Conservation (phyloP, 371 early-diverging fungal species). For the Funneliformis caledonium region DNA sequence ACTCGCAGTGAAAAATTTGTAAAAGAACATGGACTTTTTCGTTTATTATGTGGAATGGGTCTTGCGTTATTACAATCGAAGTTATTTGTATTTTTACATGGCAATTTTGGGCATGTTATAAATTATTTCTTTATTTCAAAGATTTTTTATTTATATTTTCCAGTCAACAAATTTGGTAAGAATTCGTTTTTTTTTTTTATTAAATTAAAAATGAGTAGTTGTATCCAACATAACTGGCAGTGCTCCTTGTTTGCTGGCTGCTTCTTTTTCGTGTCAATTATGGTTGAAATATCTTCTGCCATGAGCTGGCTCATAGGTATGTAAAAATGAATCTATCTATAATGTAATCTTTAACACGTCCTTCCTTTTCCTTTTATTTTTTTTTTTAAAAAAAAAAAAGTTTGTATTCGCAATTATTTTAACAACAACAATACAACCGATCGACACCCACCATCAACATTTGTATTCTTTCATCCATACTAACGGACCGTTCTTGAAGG, state of each 20-base stretch:
- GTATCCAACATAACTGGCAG: too few relatives aligned
- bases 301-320: conserved; percentile 23
- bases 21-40: too few relatives aligned
- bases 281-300: not conserved
- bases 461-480: not conserved
- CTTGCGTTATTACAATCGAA: too few relatives aligned
- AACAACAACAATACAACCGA: too few relatives aligned
- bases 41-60: too few relatives aligned
- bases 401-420: not conserved
- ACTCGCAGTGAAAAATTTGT: too few relatives aligned
- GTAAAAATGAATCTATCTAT: too few relatives aligned
- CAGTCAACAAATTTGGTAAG: conserved; percentile 8
- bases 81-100: not conserved
- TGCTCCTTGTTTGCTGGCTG: too few relatives aligned
- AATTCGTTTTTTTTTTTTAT: not conserved
- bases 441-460: too few relatives aligned
- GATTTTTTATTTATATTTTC: conserved; percentile 7
- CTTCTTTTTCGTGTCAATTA: not conserved
- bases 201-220: too few relatives aligned
- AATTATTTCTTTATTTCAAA: not conserved
- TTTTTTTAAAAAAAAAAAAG: not conserved
- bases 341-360: not conserved
- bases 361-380: not conserved
- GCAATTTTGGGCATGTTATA: not conserved
- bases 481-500: not conserved